Base-by-base conservation (phyloP, 2,329 filamentous ascomycete species). In the Paracorniculantispora psalliotae region DNA sequence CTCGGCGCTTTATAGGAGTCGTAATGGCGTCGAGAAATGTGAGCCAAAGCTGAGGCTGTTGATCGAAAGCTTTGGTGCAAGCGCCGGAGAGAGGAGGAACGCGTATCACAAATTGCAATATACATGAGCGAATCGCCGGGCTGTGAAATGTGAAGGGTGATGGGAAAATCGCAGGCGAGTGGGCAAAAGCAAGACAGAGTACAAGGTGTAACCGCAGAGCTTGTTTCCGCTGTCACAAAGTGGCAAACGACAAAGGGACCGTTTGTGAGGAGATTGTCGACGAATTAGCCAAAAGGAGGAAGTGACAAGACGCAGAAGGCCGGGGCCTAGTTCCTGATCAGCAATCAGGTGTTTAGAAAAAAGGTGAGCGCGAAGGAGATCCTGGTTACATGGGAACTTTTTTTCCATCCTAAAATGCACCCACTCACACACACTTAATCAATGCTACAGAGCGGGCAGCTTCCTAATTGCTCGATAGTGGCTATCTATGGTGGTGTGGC, bases 401-500 rank as follows among this genome's bases (percentile, higher is more conserved):
- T 41, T 17, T 39, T 19, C n/a, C 28, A 17, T 9, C 28, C 44
- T n/a, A 21, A 13, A 26, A 8, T 28, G 17, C 50, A 44, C 35
- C 25, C 50, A 43, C 51, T 13, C 51, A 44, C 37, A 43, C 37
- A 13, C 23, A 9, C 28, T 17, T 28, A 35, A 33, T 26, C 50
- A 23, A 53, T 53, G 51, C 39, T 43, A 33, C 51, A 8, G 26
- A 8, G 10, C 17, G 8, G 35, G 35, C 50, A 53, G 51, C 50
- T 53, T 53, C 51, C 51, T 53, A 44, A 44, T 53, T 53, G 37
- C 26, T 53, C 19, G 51, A 44, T 53, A 53, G 51, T 17, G 51
- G 51, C 51, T 23, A 21, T 19, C 25, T 17, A 13, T 21, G 23
- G 35, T 28, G 35, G 33, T 41, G 37, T 53, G 46, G 21, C n/a